Evolutionary conservation across 495 filamentous ascomycete genomes (phyloP).

Genomic region (Aspergillus coremiiformis): DNA sequence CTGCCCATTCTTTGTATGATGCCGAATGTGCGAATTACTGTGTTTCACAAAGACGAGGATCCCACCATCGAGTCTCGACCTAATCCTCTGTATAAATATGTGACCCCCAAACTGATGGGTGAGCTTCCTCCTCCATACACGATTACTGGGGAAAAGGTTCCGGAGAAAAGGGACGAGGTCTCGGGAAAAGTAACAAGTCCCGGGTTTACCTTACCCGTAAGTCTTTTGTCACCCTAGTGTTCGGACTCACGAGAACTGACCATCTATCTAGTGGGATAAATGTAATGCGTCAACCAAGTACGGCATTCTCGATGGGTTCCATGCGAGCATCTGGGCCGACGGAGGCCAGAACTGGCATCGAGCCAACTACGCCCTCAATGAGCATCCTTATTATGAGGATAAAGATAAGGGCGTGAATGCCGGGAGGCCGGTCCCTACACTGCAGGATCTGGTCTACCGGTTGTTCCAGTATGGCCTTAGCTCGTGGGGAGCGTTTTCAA

Average conservation of each 20-base stretch:
- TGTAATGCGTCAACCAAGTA: slow-evolving; percentile 4
- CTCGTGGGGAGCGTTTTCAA: not conserved
- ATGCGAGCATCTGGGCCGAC: slow-evolving; percentile 1
- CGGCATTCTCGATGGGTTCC: not conserved
- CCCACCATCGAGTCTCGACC: not conserved
- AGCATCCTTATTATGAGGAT: not conserved
- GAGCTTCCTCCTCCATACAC: not conserved
- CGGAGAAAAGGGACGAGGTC: too few relatives aligned
- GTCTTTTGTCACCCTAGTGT: not conserved
- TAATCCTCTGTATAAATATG: slow-evolving; percentile 4
- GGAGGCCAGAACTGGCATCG: slow-evolving; percentile 5
- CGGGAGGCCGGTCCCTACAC: not conserved
- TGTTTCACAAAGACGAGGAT: not conserved
- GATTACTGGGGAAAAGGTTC: not conserved
- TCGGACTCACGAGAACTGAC: not conserved
- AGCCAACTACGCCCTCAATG: slow-evolving; percentile 1
- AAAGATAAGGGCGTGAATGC: too few relatives aligned
- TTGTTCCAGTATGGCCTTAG: not conserved
- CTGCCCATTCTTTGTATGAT: slow-evolving; percentile 2
- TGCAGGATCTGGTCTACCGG: slow-evolving; percentile 1
- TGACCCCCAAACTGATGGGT: not conserved
- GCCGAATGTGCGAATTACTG: not conserved
- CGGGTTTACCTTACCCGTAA: not conserved
- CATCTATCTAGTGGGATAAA: slow-evolving; percentile 1
- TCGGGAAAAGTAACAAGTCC: too few relatives aligned